A percentile compares a stretch with the other conserved stretches of the same genome.
These are phyloP conservation scores for Neurospora sublineolata DNA, from an alignment of 495 filamentous ascomycete genomes.

Conservation along the genomic window DNA sequence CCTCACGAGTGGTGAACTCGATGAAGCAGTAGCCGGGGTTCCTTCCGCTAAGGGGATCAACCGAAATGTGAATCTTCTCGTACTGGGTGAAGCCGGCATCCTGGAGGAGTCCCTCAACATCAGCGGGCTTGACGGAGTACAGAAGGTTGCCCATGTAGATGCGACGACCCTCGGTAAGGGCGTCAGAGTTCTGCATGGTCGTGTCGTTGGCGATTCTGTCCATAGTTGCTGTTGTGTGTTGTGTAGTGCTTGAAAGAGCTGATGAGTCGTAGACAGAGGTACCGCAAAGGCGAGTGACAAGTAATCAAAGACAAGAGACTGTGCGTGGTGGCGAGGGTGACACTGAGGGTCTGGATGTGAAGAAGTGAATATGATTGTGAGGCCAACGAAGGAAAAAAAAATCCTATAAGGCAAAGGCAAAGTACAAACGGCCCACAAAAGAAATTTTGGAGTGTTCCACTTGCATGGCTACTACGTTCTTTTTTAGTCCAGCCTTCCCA, in stretches of 20 bases:
- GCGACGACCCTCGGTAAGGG: slow-evolving; percentile 39
- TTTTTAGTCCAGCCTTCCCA: neutral
- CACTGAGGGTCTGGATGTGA: neutral
- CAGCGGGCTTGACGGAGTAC: slow-evolving; percentile 49
- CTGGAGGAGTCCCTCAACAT: slow-evolving; percentile 47
- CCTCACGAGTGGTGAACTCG: slow-evolving; percentile 44
- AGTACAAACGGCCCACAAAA: neutral
- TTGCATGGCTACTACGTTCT: neutral
- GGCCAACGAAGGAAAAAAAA: neutral
- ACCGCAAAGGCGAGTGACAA: neutral
- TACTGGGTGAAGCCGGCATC: slow-evolving; percentile 32
- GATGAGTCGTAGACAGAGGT: neutral
- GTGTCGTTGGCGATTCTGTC: neutral
- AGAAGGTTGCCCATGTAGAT: slow-evolving; percentile 61
- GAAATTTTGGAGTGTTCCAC: slow-evolving; percentile 1
- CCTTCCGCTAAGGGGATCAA: slow-evolving; percentile 54
- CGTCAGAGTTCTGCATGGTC: slow-evolving; percentile 15
- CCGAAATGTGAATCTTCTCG: slow-evolving; percentile 53
- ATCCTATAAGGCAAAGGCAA: neutral
- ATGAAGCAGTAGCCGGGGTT: slow-evolving; percentile 67
- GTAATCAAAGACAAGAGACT: neutral
- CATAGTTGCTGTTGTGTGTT: neutral
- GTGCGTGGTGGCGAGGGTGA: neutral
- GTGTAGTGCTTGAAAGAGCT: neutral
- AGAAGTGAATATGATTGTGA: neutral